phyloP scores from a whole-genome alignment of 1,139 yeast species.

The Hanseniaspora sp. region DNA sequence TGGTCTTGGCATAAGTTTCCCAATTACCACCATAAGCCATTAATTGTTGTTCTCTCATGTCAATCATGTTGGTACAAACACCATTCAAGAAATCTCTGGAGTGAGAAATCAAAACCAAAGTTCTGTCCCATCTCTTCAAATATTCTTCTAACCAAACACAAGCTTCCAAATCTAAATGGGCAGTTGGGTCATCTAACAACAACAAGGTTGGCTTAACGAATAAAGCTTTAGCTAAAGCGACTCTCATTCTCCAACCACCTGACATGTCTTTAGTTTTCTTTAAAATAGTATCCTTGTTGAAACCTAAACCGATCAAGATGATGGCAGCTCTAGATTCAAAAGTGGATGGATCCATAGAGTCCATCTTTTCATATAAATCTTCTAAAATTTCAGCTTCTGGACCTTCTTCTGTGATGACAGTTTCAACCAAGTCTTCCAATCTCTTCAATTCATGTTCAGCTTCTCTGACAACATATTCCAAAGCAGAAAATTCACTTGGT shows the following conservation, averaged over 20 bases:
- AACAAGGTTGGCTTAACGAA: constrained; percentile 80
- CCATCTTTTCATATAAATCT: constrained; percentile 87
- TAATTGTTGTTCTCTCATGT: constrained; percentile 70
- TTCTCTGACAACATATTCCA: constrained; percentile 93
- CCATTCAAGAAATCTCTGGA: constrained; percentile 99
- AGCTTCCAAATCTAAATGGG: constrained; percentile 97
- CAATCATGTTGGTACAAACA: constrained; percentile 96
- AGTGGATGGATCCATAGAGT: constrained; percentile 89
- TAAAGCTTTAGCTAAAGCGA: constrained; percentile 63
- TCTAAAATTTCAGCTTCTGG: constrained; percentile 85
- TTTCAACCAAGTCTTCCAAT: constrained; percentile 85
- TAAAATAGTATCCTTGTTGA: constrained; percentile 71
- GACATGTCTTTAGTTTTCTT: constrained; percentile 97
- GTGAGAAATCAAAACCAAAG: constrained; percentile 88
- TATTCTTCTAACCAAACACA: constrained; percentile 99
- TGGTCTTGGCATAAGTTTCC: constrained; percentile 90
- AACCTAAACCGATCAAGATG: constrained; percentile 94
- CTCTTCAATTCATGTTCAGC: constrained; percentile 88
- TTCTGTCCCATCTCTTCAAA: constrained; percentile 85
- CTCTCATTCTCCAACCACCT: constrained; percentile 88
- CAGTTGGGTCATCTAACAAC: constrained; percentile 95
- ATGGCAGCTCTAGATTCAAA: constrained; percentile 95
- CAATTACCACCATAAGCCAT: constrained; percentile 92
- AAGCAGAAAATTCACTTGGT: constrained; percentile 80
- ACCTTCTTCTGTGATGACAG: constrained; percentile 78